Evolutionary conservation across 306 rosid genomes (phyloP), one percentile per base, ranked within the genome.

Genomic region (Cucumis melo): DNA sequence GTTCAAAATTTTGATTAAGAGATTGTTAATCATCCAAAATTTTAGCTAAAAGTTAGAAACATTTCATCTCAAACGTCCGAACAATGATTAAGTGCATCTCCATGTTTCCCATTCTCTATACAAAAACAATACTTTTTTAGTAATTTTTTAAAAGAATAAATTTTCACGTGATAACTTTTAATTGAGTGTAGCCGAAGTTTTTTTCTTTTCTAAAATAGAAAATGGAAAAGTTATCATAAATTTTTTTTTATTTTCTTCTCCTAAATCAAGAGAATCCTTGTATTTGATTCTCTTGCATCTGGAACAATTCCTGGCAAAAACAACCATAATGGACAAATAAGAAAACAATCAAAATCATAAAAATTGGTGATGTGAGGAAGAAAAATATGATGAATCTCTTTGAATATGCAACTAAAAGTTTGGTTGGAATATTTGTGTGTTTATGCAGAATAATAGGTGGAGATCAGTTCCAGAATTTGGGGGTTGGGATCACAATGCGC

Each of bases 391-490:
- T 64, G 50, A 38, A 38, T 64, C 27, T 2, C 17, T 64, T 36
- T 21, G 29, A 68, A 67, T 10, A 24, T 67, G 75, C 20, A 44
- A 24, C 23, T 46, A 13, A 48, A 24, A 16, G 56, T 27, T 72
- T 50, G 16, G 23, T 23, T 46, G 36, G 29, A 39, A 5, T 38
- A 15, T 64, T 23, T 61, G 41, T 12, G 38, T 60, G 39, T 68
- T 7, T 24, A 15, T 81, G 75, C 82, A 93, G 98, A 84, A 58
- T 29, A 84, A 84, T 67, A 58, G 39, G n/a, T 32, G 89, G 88
- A 86, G 80, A 84, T 82, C 98, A 41, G 96, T 93, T 73, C 98
- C 98, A 56, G 87, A 88, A 38, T 93, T 93, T 80, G 98, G 97
- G 80, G 98, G 84, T 57, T 93, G 98, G 98, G 93, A 91, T 39